Percentiles rank a stretch among this genome's conserved stretches.
phyloP scores from a whole-genome alignment of 306 rosid species.

The Pyrus communis region DNA sequence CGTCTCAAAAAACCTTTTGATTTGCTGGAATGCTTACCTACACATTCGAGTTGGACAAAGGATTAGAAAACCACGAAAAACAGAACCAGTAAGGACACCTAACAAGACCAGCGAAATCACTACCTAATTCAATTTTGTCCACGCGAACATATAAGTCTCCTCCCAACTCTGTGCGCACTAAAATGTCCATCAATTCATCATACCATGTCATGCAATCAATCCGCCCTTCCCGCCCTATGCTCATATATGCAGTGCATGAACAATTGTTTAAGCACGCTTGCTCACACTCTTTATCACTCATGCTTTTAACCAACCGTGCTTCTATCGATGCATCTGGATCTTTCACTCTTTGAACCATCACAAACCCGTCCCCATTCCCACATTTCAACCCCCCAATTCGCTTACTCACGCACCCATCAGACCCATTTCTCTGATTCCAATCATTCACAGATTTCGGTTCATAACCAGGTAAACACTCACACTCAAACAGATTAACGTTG shows the following conservation, averaged over 20 bases:
- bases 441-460: constrained; percentile 26
- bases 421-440: constrained; percentile 31
- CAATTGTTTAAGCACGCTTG: constrained; percentile 37
- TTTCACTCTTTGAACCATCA: constrained; percentile 25
- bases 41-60: background rate
- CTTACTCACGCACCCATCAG: constrained; percentile 49
- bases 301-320: constrained; percentile 4
- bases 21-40: background rate
- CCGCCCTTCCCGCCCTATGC: constrained; percentile 6
- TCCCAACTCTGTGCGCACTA: constrained; percentile 24
- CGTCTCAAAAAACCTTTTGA: background rate
- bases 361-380: constrained; percentile 45
- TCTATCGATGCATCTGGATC: constrained; percentile 34
- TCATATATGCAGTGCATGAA: constrained; percentile 41
- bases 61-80: background rate
- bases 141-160: constrained; percentile 40
- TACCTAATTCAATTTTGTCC: constrained; percentile 15
- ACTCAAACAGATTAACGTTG: constrained; percentile 12
- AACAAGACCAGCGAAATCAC: background rate
- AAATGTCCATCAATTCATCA: constrained; percentile 36
- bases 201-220: constrained; percentile 44
- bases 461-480: constrained; percentile 50
- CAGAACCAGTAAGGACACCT: background rate
- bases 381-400: constrained; percentile 15
- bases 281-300: constrained; percentile 24